Conservation (phyloP, 139 green algal species). For the Pedinophyceae sp. region DNA sequence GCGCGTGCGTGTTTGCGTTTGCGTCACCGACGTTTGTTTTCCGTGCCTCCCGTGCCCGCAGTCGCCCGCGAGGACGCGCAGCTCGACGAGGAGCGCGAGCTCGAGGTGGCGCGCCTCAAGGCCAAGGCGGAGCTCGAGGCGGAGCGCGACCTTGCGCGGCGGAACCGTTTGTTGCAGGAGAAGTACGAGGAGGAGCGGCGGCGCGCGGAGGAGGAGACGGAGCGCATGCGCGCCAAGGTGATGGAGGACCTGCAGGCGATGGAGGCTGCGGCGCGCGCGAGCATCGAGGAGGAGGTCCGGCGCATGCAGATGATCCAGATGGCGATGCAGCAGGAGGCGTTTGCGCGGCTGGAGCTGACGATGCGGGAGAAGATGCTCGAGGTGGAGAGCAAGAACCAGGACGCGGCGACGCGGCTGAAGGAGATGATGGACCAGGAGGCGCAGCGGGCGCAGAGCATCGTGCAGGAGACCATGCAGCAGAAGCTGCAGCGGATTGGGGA, state of each 20-base stretch:
- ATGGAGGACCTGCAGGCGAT: neutral
- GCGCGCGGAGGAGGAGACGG: neutral
- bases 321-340: neutral
- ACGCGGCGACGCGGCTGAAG: neutral
- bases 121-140: neutral
- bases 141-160: neutral
- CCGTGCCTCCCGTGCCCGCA: too few relatives aligned
- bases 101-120: neutral
- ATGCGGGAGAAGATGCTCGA: neutral
- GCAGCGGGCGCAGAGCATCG: neutral
- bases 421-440: neutral
- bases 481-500: neutral
- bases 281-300: neutral
- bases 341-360: neutral
- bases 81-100: neutral
- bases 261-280: neutral
- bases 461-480: neutral
- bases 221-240: neutral
- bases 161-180: neutral
- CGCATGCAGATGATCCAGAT: neutral
- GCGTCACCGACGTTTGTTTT: too few relatives aligned
- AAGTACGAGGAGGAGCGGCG: neutral
- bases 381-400: neutral
- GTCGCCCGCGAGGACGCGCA: neutral
- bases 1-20: too few relatives aligned